Base-by-base conservation (phyloP, 306 rosid species). In the Begonia masoniana region DNA sequence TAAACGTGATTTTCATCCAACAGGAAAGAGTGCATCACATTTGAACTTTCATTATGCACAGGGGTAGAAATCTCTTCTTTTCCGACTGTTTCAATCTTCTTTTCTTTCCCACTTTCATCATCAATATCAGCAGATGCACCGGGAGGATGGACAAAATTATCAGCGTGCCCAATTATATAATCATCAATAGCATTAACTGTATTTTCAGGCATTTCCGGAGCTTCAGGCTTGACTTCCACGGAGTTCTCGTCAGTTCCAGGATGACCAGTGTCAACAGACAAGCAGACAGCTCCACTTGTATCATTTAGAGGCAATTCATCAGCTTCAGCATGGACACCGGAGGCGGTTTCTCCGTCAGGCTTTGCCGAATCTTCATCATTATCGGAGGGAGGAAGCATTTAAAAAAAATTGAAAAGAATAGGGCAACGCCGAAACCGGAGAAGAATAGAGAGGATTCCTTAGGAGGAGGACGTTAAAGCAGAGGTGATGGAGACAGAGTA, bases 11-110 rank as follows among this genome's bases (percentile, higher is more conserved):
- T 80, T 17, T 79, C 77, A 60, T 76, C 83, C 48, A 78, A 76
- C 75, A 83, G 75, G 61, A 41, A 68, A 35, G 66, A 59, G 68
- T 68, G 56, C 71, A 70, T 83, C 14, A 64, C 47, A 51, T 60
- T 77, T 41, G 84, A 56, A 63, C 61, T 74, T 50, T 83, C 96
- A 45, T 83, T 73, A 49, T 75, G 79, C 31, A 48, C 66, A 54
- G 71, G 81, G 6, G 71, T 64, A 36, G 67, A 36, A 62, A 79
- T 58, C 41, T 58, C 67, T 69, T 74, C 97, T 53, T 71, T 62
- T 41, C 61, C 66, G 65, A 78, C 66, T 62, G 50, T 60, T 69
- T 63, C 63, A 60, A 61, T 55, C 57, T 72, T 75, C 59, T 48
- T 47, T 41, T 65, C 71, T 63, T 61, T 66, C 55, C 58, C 72